These are phyloP conservation scores for Suillus bovinus DNA, from an alignment of 768 basidiomycete species.

Conservation along the genomic window DNA sequence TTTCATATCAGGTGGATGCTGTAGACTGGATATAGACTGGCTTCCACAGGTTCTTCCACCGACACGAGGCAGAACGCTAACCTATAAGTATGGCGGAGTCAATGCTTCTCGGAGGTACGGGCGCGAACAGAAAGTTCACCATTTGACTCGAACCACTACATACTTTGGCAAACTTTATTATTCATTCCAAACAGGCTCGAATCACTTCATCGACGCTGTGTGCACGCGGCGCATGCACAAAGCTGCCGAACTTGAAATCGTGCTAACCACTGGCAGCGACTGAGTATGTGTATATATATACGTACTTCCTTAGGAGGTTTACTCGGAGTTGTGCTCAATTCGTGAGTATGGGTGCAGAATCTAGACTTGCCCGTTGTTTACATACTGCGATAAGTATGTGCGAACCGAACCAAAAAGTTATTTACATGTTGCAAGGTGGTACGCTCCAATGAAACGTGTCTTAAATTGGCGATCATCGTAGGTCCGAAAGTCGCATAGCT, in stretches of 20 bases:
- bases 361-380: background rate
- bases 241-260: background rate
- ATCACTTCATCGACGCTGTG: background rate
- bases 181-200: background rate
- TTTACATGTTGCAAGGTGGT: background rate
- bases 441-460: background rate
- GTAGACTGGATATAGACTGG: background rate
- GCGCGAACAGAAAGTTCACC: constrained; percentile 1
- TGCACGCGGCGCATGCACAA: background rate
- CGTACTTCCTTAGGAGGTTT: background rate
- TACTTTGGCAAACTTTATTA: background rate
- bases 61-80: constrained; percentile 4
- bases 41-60: constrained; percentile 1
- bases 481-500: background rate
- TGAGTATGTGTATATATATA: background rate
- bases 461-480: background rate
- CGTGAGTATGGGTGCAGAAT: background rate
- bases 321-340: background rate
- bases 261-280: background rate
- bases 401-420: background rate
- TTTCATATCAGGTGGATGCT: background rate
- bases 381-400: background rate
- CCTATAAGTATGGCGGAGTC: background rate
- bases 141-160: background rate
- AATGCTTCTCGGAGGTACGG: constrained; percentile 5